These are phyloP conservation scores for Naganishia randhawae DNA, from an alignment of 768 basidiomycete species.

Conservation along the genomic window DNA sequence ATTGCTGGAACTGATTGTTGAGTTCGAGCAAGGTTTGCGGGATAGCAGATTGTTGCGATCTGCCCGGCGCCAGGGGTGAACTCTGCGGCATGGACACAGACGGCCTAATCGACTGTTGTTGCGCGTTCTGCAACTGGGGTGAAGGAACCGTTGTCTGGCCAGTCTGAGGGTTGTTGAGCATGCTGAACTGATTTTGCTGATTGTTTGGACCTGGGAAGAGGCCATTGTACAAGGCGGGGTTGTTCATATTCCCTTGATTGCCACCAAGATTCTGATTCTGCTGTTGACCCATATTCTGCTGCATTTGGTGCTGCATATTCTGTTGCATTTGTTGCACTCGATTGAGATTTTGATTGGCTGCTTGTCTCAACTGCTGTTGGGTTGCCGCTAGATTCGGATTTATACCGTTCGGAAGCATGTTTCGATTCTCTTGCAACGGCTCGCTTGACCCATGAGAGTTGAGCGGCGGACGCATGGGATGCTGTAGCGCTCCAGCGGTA, in stretches of 20 bases:
- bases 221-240: neutral
- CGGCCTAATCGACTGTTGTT: constrained; percentile 9
- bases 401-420: constrained; percentile 2
- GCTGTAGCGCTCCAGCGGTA: neutral
- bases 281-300: constrained; percentile 11
- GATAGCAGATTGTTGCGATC: neutral
- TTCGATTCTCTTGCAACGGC: constrained; percentile 3
- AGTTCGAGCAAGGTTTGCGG: constrained; percentile 11
- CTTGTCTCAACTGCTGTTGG: constrained; percentile 4
- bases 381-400: constrained; percentile 14
- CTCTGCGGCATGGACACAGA: neutral
- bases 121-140: constrained; percentile 16
- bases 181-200: constrained; percentile 15
- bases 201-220: constrained; percentile 4
- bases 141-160: constrained; percentile 11
- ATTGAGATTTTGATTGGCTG: constrained; percentile 11
- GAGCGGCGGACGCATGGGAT: constrained; percentile 13
- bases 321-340: constrained; percentile 18
- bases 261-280: constrained; percentile 7
- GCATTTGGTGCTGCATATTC: constrained; percentile 9
- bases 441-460: constrained; percentile 5
- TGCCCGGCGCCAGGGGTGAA: constrained; percentile 10
- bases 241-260: constrained; percentile 9
- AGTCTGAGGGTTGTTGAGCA: neutral
- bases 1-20: constrained; percentile 15